Base-by-base conservation (phyloP, 257 asterid species). In the Capsicum rhomboideum region DNA sequence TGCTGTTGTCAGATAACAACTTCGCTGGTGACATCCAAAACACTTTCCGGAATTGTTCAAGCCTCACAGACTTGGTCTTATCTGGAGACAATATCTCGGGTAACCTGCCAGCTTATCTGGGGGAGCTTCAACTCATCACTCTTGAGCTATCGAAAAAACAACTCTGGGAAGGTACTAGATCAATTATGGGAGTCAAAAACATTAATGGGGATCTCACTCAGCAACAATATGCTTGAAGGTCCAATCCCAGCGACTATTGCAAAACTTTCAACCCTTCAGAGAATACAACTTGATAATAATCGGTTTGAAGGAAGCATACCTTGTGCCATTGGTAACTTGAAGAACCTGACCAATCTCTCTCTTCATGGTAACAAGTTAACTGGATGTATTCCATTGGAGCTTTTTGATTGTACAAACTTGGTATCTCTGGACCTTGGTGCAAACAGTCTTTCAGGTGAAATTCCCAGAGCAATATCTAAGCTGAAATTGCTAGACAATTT, bases 271-370 rank as follows among this genome's bases (percentile, higher is more conserved):
- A 87, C 85, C 52, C 90, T 95, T 37, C 88, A 52, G 83, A 90
- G 92, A 82, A 71, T 94, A 85, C 93, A 90, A 34, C 82, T 95
- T 23, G 98, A 92, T 84, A 71, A 92, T 79, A 95, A 95, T 88
- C 83, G 88, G 18, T 87, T 94, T 4, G 85, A 56, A 18, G 99
- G 95, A 79, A 91, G 71, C 59, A 94, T 95, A 46, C 98, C 99
- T 4, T 42, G 78, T 53, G 74, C 86, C 83, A 88, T 93, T 64
- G 97, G 98, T 6, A 86, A 87, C 84, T 91, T 95, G 7, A 87
- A 78, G 75, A 94, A 94, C 80, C 88, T 95, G 55, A 94, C 97
- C 16, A 94, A 93, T 86, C 88, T 95, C 77, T 93, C 96, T n/a
- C 82, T 95, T 29, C 91, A 82, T 84, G 97, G 95, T 66, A 95